phyloP scores from a whole-genome alignment of 192 early-diverging fungal genomes.

The Entophlyctis helioformis region DNA sequence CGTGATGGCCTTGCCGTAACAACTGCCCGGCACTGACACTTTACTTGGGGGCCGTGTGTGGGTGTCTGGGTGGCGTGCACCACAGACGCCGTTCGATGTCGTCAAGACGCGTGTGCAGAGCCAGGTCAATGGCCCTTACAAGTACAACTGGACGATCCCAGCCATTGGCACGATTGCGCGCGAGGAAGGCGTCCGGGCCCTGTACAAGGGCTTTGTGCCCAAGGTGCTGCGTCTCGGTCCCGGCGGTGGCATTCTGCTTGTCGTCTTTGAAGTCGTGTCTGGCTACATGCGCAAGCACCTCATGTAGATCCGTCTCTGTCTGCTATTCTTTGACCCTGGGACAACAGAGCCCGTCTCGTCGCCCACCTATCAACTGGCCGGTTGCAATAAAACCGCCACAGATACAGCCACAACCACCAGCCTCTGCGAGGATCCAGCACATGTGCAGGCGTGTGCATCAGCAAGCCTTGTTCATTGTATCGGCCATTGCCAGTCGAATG shows the following conservation, averaged over 20 bases:
- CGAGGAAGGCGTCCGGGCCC: slow-evolving; percentile 77
- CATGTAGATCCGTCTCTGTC: too few relatives aligned
- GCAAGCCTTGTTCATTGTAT: too few relatives aligned
- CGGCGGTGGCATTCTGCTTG: slow-evolving; percentile 60
- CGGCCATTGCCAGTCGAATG: too few relatives aligned
- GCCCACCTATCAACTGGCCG: too few relatives aligned
- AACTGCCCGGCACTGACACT: background rate
- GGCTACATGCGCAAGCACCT: slow-evolving; percentile 68
- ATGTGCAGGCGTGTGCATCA: too few relatives aligned
- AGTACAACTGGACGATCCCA: slow-evolving; percentile 84
- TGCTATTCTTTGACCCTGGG: too few relatives aligned
- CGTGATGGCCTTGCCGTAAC: slow-evolving; percentile 1
- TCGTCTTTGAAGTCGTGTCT: slow-evolving; percentile 82
- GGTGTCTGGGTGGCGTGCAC: background rate
- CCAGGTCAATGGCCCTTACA: slow-evolving; percentile 57
- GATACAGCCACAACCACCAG: too few relatives aligned
- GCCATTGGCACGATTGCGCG: slow-evolving; percentile 60
- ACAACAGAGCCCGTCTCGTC: too few relatives aligned
- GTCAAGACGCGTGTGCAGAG: slow-evolving; percentile 94
- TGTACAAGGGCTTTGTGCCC: slow-evolving; percentile 91
- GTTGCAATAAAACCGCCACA: too few relatives aligned
- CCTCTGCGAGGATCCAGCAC: too few relatives aligned
- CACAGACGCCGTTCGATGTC: slow-evolving; percentile 82
- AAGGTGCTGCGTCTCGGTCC: slow-evolving; percentile 93
- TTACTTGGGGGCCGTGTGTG: background rate